These are phyloP conservation scores for Biscutella laevigata DNA, from an alignment of 441 rosid species.

Conservation along the genomic window DNA sequence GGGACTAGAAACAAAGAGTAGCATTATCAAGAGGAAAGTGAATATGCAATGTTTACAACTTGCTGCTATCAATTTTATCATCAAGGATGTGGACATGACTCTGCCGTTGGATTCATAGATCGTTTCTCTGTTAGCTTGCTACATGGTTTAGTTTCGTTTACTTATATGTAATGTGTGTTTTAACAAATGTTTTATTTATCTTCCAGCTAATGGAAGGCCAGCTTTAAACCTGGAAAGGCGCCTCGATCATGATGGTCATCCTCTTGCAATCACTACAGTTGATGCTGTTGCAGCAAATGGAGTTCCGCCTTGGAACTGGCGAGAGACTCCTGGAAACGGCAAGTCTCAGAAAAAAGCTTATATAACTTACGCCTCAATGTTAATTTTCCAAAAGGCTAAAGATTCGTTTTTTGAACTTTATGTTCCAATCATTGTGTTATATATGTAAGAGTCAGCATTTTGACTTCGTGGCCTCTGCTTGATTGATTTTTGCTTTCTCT, in stretches of 20 bases:
- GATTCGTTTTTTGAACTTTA: not conserved
- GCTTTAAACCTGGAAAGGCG: constrained; percentile 89
- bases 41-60: no score
- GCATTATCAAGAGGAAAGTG: not conserved
- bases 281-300: constrained; percentile 75
- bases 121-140: constrained; percentile 14
- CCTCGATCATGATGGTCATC: constrained; percentile 86
- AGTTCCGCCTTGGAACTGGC: constrained; percentile 99
- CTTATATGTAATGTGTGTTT: constrained; percentile 4
- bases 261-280: constrained; percentile 79
- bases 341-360: constrained; percentile 19
- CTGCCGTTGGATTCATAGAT: not conserved
- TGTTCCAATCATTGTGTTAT: constrained; percentile 13
- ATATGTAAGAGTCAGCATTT: not conserved
- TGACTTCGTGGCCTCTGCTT: not conserved
- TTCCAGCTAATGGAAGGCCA: constrained; percentile 72
- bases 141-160: constrained; percentile 3
- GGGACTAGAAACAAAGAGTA: constrained; percentile 5
- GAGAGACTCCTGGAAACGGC: constrained; percentile 86
- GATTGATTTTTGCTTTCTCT: not conserved
- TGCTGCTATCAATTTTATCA: no score
- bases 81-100: constrained; percentile 13
- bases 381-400: not conserved
- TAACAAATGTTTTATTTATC: constrained; percentile 11
- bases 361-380: constrained; percentile 13